A percentile compares a stretch with the other conserved stretches of the same genome.
Evolutionary conservation across 306 rosid genomes (phyloP).

Genomic region (Castanea sativa): DNA sequence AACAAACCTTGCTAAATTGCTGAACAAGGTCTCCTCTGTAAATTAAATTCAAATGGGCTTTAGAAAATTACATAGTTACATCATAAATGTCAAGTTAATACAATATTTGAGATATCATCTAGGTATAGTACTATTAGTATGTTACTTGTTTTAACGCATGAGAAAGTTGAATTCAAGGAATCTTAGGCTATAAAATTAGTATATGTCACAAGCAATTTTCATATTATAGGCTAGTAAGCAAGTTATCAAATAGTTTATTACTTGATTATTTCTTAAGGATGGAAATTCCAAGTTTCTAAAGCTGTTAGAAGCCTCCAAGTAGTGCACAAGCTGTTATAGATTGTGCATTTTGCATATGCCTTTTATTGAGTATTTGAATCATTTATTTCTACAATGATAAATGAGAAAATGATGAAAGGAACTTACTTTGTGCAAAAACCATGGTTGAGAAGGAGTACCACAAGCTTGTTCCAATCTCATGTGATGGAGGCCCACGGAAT

Average conservation of each 20-base stretch:
- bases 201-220: no score
- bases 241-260: no score
- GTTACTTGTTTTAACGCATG: no score
- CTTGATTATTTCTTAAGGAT: no score
- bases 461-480: slow-evolving; percentile 35
- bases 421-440: slow-evolving; percentile 39
- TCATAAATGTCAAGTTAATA: background rate
- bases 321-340: background rate
- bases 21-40: slow-evolving; percentile 28
- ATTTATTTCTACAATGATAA: background rate
- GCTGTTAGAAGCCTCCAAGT: no score
- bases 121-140: no score
- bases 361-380: no score
- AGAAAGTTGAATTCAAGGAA: no score
- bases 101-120: background rate
- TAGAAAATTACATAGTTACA: no score
- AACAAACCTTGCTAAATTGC: slow-evolving; percentile 38
- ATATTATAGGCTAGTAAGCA: no score
- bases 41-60: background rate
- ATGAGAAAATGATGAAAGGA: background rate
- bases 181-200: no score
- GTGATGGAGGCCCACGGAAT: slow-evolving; percentile 22
- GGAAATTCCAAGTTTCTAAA: background rate
- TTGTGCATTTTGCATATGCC: no score
- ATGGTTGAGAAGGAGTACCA: slow-evolving; percentile 46